Base-by-base conservation (phyloP, 495 filamentous ascomycete species). In the Aspergillus saccharolyticus region DNA sequence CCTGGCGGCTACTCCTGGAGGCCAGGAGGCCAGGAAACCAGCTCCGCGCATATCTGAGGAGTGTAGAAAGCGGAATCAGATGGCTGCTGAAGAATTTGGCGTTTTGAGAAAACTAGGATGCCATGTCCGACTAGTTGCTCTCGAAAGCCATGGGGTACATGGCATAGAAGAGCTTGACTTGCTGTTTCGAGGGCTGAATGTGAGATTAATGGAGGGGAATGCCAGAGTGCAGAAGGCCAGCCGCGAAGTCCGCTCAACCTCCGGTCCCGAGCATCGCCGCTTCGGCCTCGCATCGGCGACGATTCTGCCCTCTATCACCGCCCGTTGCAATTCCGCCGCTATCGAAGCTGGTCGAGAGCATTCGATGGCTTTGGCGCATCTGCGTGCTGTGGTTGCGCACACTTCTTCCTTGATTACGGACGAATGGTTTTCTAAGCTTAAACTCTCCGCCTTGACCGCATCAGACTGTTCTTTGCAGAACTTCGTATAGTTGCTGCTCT, bases 41-140 rank as follows among this genome's bases (percentile, higher is more conserved):
- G 70, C 62, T 63, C 74, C 70, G 74, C 75, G 74, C 74, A 77
- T 77, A 59, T 69, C 69, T 64, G 58, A 64, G 47, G 47, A 62
- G 49, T 51, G 51, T 57, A 55, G 48, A 51, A 58, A 52, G 64
- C 55, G 64, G 56, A 59, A 66, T 66, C 39, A 56, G 58, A 65
- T 59, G 51, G 50, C 60, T 60, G 56, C 50, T 66, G 44, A 66
- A 51, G 55, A 63, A 43, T 56, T 62, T 63, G 58, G 70, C 63
- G 70, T 55, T 51, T n/a, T 62, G 58, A 52, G 52, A 19, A 25
- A 58, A 59, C 46, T 58, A 63, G 56, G 60, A 64, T 70, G 73
- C 69, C 75, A 76, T 74, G 68, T 71, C 66, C 68, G 54, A 66
- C 43, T 60, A 46, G 54, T 43, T 42, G 21, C 55, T 59, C n/a